These are phyloP conservation scores for Leptosphaerulina australis DNA, from an alignment of 2,329 filamentous ascomycete genomes.

Conservation along the genomic window DNA sequence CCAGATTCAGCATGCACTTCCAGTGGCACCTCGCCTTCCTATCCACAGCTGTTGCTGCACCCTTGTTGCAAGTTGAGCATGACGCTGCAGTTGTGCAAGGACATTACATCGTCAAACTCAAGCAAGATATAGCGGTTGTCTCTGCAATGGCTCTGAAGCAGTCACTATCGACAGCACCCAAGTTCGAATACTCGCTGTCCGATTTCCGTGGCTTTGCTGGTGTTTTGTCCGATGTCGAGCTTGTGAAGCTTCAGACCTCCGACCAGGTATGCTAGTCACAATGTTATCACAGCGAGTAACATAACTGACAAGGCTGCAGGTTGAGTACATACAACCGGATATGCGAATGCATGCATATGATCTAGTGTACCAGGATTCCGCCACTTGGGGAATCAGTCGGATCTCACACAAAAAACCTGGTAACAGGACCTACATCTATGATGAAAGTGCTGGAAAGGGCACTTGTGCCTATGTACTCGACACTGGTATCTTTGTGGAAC, in stretches of 20 bases:
- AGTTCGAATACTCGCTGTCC: constrained; percentile 44
- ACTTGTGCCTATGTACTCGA: constrained; percentile 67
- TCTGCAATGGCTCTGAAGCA: constrained; percentile 27
- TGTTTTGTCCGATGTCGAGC: constrained; percentile 34
- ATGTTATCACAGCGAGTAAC: neutral
- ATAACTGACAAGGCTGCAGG: constrained; percentile 18
- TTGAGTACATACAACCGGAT: constrained; percentile 48
- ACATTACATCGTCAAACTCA: constrained; percentile 56
- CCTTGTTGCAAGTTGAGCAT: constrained; percentile 41
- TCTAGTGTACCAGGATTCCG: constrained; percentile 41
- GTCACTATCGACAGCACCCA: constrained; percentile 26
- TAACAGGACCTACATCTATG: constrained; percentile 45
- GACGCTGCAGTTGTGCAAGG: constrained; percentile 39
- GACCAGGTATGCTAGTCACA: constrained; percentile 22
- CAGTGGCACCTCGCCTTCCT: constrained; percentile 42
- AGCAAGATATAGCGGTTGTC: constrained; percentile 34
- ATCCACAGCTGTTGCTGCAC: constrained; percentile 47
- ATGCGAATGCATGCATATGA: constrained; percentile 36
- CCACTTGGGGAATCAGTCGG: constrained; percentile 50
- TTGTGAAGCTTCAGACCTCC: constrained; percentile 34
- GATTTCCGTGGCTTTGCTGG: constrained; percentile 49
- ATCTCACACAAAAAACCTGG: constrained; percentile 45
- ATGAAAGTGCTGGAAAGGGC: constrained; percentile 44
- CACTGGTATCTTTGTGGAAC: constrained; percentile 64
- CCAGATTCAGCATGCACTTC: constrained; percentile 37